Percentiles rank a stretch among this genome's conserved stretches.
Evolutionary conservation across 1,284 basidiomycete genomes (phyloP).

Genomic region (Inonotus obliquus): DNA sequence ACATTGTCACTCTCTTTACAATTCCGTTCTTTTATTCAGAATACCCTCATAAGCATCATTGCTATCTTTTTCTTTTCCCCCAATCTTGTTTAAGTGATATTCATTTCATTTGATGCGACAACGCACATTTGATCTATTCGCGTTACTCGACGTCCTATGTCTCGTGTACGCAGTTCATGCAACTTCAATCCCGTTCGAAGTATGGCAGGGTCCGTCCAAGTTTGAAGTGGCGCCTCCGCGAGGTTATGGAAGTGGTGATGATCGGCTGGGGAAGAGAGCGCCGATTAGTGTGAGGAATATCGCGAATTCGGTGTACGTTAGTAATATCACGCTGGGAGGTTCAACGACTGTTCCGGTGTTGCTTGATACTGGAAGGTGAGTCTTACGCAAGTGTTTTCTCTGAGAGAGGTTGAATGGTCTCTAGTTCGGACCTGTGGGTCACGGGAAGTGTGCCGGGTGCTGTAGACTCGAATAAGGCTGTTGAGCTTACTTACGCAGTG

Average conservation of each 20-base stretch:
- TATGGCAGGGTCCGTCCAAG: constrained; percentile 6
- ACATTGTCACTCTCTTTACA: background rate
- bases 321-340: constrained; percentile 54
- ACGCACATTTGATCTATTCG: background rate
- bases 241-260: background rate
- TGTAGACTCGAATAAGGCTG: constrained; percentile 50
- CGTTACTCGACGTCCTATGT: constrained; percentile 2
- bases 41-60: background rate
- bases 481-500: constrained; percentile 62
- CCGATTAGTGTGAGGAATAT: constrained; percentile 48
- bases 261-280: constrained; percentile 22
- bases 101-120: background rate
- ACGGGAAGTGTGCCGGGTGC: constrained; percentile 42
- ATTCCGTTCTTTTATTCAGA: background rate
- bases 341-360: constrained; percentile 41
- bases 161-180: constrained; percentile 1
- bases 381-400: background rate
- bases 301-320: constrained; percentile 55
- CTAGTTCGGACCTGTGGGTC: constrained; percentile 65
- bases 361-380: constrained; percentile 40
- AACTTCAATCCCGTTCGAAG: constrained; percentile 6
- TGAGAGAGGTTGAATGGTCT: background rate
- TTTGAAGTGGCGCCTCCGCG: background rate
- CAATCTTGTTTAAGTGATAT: background rate
- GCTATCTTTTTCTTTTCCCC: background rate